Evolutionary conservation across 345 rosid genomes (phyloP), one percentile per base, ranked within the genome.

Genomic region (Sonneratia caseolaris): DNA sequence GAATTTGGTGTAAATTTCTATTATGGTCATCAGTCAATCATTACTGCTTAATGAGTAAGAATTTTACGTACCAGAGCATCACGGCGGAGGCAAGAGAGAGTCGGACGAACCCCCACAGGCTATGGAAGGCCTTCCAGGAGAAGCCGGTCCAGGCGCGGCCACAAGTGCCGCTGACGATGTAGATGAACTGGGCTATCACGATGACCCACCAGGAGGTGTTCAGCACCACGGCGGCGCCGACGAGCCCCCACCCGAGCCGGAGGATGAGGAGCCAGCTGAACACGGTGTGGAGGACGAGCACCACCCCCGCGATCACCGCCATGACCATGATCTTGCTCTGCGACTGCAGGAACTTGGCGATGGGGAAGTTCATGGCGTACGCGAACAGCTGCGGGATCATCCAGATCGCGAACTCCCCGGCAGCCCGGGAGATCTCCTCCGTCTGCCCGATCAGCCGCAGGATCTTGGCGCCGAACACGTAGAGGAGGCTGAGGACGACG

Each of bases 281-380:
- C 1, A 84, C 4, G 12, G 86, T 70, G 80, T 94, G 96, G 32
- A 92, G 4, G 21, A 82, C 81, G 57, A 94, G 79, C 11, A 84
- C 89, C 53, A 5, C 84, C 2, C 82, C 87, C 0, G 98, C 70
- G 11, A 94, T 88, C 38, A 79, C 73, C 0, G 97, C 95, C 96
- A 94, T 94, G 35, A 75, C 96, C 87, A 89, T 78, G 38, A 94
- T 87, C 80, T 91, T 94, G 88, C 98, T 91, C 79, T 94, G 98
- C 0, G 98, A 74, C 76, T 94, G 98, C 47, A 94, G 73, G 74
- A 94, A 94, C 71, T 91, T 94, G 2, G 90, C 88, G 71, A 89
- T 87, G 7, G 98, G 98, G 77, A 91, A 94, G 37, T 87, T 87
- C 0, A 84, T 1, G 0, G 96, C 88, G 71, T 88, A 94, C 1